Evolutionary conservation across 352 stramenopile genomes (phyloP), one percentile per base, ranked within the genome.

Genomic region (Globisporangium megalacanthum): DNA sequence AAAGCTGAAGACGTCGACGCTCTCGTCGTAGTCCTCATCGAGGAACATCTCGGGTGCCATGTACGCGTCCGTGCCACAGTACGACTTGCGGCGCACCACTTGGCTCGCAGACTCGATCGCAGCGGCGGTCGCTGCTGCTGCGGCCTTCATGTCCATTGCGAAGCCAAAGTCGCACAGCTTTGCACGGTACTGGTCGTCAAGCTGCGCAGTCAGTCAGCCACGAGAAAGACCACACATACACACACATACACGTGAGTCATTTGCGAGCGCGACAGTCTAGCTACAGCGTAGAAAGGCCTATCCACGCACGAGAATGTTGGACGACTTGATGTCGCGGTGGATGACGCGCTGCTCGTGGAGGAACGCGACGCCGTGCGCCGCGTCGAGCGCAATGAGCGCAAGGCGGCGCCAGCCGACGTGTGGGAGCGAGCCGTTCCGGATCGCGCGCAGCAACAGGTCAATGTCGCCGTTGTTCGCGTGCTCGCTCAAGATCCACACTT

Each of bases 311-410:
- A 94, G 54, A 33, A 94, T 92, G 56, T 94, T 94, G 58, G 81
- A 89, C n/a, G 83, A 89, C 65, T 95, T 95, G 63, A 95, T 90
- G 61, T 95, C 85, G 13, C 85, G 75, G 52, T 95, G 85, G 55
- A 95, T 86, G 56, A 92, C 81, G 52, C 74, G 68, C 35, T 73
- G 72, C 46, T 76, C 73, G 72, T 99, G 97, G 54, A 99, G 68
- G 73, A 99, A 99, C 51, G 91, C 79, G 55, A 99, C 92, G 58
- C 94, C 96, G 51, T 86, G 72, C 0, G 95, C 92, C 6, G 83
- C 72, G 49, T 96, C 85, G 25, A 92, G 64, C 13, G 81, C 83
- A 47, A 93, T 88, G 44, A 78, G 80, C 13, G 75, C 63, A 47
- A 89, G 75, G 14, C 69, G 52, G 10, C 68, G 53, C 85, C 85